These are phyloP conservation scores for Pseudogymnoascus sp. DNA, from an alignment of 2,329 filamentous ascomycete species.

Conservation along the genomic window DNA sequence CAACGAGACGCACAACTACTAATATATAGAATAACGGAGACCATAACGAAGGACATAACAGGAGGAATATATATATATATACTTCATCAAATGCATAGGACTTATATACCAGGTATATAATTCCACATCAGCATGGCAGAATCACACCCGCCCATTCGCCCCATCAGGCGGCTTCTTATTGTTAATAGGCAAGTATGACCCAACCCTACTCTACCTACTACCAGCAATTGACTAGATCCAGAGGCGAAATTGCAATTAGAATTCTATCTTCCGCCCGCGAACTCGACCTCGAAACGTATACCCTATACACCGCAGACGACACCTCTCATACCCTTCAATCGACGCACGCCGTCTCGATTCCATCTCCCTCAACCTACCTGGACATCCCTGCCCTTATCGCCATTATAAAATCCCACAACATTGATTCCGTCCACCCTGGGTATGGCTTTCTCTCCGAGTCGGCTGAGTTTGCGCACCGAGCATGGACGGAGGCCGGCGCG, in stretches of 20 bases:
- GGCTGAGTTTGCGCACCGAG: slow-evolving; percentile 60
- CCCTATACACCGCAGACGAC: slow-evolving; percentile 51
- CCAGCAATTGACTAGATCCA: slow-evolving; percentile 25
- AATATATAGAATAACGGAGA: neutral
- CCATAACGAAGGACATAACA: neutral
- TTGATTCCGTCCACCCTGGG: slow-evolving; percentile 64
- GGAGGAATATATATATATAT: neutral
- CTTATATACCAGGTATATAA: neutral
- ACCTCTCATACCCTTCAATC: slow-evolving; percentile 48
- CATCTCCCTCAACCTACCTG: slow-evolving; percentile 47
- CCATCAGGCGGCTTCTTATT: slow-evolving; percentile 46
- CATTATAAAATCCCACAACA: slow-evolving; percentile 42
- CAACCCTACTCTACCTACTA: neutral
- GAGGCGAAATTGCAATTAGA: slow-evolving; percentile 59
- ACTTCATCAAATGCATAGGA: neutral
- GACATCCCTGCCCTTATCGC: slow-evolving; percentile 43
- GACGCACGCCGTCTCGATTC: slow-evolving; percentile 43
- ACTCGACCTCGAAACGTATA: slow-evolving; percentile 49
- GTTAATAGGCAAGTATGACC: slow-evolving; percentile 42
- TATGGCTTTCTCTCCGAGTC: slow-evolving; percentile 69
- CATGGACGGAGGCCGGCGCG: slow-evolving; percentile 58
- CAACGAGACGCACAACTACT: neutral
- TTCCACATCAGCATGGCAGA: neutral
- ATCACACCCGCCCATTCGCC: slow-evolving; percentile 16
- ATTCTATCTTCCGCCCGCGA: slow-evolving; percentile 56